phyloP scores from a whole-genome alignment of 2,329 filamentous ascomycete species.

The Anthostomella pinea region DNA sequence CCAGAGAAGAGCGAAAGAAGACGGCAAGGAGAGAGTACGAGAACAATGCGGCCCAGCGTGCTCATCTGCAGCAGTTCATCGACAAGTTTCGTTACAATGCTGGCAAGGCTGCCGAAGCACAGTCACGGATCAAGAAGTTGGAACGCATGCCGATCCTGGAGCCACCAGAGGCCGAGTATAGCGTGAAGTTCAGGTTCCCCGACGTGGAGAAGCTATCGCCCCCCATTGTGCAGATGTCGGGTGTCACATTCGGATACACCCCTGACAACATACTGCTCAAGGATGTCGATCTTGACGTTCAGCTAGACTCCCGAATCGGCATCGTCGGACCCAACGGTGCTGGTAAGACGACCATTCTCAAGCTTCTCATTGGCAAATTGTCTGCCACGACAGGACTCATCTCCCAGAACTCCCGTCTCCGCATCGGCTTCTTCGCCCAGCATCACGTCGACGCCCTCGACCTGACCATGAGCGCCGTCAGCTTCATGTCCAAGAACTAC shows the following conservation, averaged over 20 bases:
- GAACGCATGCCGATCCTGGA: slow-evolving; percentile 95
- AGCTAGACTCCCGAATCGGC: slow-evolving; percentile 95
- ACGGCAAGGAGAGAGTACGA: slow-evolving; percentile 96
- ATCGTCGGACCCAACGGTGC: slow-evolving; percentile 99
- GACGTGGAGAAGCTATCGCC: slow-evolving; percentile 97
- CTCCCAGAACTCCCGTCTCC: slow-evolving; percentile 80
- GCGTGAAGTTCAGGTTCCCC: slow-evolving; percentile 94
- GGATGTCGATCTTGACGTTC: slow-evolving; percentile 92
- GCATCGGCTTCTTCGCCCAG: slow-evolving; percentile 96
- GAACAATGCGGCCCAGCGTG: slow-evolving; percentile 92
- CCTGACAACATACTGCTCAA: slow-evolving; percentile 74
- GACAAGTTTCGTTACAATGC: slow-evolving; percentile 99
- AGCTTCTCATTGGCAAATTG: slow-evolving; percentile 89
- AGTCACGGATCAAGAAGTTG: slow-evolving; percentile 98
- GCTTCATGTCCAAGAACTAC: slow-evolving; percentile 92
- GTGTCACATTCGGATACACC: slow-evolving; percentile 85
- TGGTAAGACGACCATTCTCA: slow-evolving; percentile 97
- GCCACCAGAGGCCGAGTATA: slow-evolving; percentile 89
- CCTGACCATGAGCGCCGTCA: slow-evolving; percentile 81
- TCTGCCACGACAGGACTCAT: slow-evolving; percentile 76
- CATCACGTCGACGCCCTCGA: slow-evolving; percentile 97
- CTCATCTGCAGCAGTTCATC: slow-evolving; percentile 95
- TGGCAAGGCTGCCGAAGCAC: slow-evolving; percentile 95
- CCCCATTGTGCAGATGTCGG: slow-evolving; percentile 96
- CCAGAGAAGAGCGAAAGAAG: slow-evolving; percentile 95